Percentiles rank a stretch among this genome's conserved stretches.
Evolutionary conservation across 202 grass and related monocot genomes (phyloP).

Genomic region (Musa balbisiana): DNA sequence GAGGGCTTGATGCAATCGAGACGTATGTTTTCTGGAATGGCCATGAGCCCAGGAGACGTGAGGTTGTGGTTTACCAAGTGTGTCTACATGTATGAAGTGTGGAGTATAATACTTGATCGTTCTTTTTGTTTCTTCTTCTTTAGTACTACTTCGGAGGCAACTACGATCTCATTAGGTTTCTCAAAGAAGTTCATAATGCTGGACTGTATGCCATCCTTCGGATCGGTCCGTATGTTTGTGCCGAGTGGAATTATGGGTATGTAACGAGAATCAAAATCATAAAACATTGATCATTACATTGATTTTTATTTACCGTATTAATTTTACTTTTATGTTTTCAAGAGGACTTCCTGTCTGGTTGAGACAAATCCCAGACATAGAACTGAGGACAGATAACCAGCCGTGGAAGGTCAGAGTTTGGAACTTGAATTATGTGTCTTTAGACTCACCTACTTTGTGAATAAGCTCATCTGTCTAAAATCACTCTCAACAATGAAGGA

Average conservation of each 20-base stretch:
- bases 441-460: too few species aligned
- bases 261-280: slow-evolving; percentile 13
- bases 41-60: not conserved
- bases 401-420: slow-evolving; percentile 26
- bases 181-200: not conserved
- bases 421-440: not conserved
- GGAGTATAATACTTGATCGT: too few species aligned
- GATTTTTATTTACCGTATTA: not conserved
- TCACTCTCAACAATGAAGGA: slow-evolving; percentile 20
- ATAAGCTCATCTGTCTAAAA: not conserved
- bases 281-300: not conserved
- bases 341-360: slow-evolving; percentile 62
- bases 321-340: slow-evolving; percentile 4
- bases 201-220: slow-evolving; percentile 71
- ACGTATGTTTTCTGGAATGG: slow-evolving; percentile 19
- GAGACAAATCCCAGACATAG: slow-evolving; percentile 61
- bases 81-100: too few species aligned
- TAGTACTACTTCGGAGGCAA: too few species aligned
- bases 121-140: too few species aligned
- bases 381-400: slow-evolving; percentile 60
- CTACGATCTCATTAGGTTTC: too few species aligned
- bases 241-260: slow-evolving; percentile 86
- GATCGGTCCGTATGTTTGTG: slow-evolving; percentile 78
- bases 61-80: not conserved
- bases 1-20: slow-evolving; percentile 3